Conservation (phyloP, 768 basidiomycete species). For the Macrocybe gigantea region DNA sequence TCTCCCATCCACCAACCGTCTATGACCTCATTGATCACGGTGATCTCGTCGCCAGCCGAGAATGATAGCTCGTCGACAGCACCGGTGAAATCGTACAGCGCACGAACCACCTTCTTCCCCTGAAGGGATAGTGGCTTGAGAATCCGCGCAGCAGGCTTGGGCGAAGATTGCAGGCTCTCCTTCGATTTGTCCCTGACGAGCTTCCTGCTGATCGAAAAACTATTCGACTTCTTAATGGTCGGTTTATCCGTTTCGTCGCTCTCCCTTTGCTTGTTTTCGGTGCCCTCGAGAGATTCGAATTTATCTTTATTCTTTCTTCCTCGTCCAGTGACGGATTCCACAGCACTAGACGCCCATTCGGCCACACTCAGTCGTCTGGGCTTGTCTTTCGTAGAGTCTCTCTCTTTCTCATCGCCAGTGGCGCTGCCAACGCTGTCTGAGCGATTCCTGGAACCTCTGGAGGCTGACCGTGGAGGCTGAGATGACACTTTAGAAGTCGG, state of each 20-base stretch:
- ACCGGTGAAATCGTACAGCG: conserved; percentile 69
- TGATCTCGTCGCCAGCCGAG: conserved; percentile 67
- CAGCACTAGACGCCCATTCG: conserved; percentile 65
- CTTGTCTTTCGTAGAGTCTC: conserved; percentile 30
- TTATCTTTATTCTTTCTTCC: conserved; percentile 49
- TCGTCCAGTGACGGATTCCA: conserved; percentile 53
- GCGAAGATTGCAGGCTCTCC: conserved; percentile 22
- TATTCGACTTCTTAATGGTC: conserved; percentile 18
- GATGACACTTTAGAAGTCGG: too few species aligned
- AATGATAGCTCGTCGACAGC: conserved; percentile 78
- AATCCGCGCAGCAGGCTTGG: conserved; percentile 33
- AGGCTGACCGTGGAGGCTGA: conserved; percentile 44
- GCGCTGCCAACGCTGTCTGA: conserved; percentile 45
- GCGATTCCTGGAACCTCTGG: conserved; percentile 60
- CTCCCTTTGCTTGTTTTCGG: conserved; percentile 20
- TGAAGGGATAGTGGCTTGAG: conserved; percentile 45
- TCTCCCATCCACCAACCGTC: conserved; percentile 93
- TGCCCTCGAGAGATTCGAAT: conserved; percentile 48
- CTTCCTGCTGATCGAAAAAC: conserved; percentile 22
- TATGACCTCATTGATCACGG: conserved; percentile 72
- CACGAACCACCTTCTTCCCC: conserved; percentile 54
- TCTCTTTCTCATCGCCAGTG: conserved; percentile 28
- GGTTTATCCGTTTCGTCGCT: conserved; percentile 13
- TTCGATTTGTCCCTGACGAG: conserved; percentile 29
- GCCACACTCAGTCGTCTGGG: conserved; percentile 41